phyloP scores from a whole-genome alignment of 768 basidiomycete species.

The Mycena filopes region DNA sequence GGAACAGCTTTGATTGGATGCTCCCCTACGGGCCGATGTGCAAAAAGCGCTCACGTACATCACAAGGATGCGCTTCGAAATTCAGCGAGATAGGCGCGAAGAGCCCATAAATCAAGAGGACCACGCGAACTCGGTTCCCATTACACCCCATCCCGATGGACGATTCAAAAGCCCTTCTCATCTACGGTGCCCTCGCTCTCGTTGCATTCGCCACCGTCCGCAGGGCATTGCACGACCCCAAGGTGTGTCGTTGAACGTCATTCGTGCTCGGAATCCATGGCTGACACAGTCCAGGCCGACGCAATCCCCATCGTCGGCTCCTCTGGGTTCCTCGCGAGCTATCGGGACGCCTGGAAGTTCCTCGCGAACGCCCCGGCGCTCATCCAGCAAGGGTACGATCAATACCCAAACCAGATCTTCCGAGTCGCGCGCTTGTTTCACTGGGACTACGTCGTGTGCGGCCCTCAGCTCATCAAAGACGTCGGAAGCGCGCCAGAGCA shows the following conservation, averaged over 20 bases:
- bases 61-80: too few relatives aligned
- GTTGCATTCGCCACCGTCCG: not conserved
- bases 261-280: too few relatives aligned
- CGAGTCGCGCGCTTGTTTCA: constrained; percentile 5
- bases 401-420: constrained; percentile 4
- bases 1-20: too few relatives aligned
- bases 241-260: too few relatives aligned
- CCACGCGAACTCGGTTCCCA: too few relatives aligned
- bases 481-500: constrained; percentile 7
- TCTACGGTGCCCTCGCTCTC: constrained; percentile 1
- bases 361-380: not conserved
- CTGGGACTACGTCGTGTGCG: constrained; percentile 12
- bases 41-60: too few relatives aligned
- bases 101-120: too few relatives aligned
- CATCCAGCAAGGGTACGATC: not conserved
- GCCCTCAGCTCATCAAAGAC: not conserved
- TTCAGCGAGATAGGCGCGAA: too few relatives aligned
- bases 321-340: too few relatives aligned
- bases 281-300: not conserved
- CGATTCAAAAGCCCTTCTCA: not conserved
- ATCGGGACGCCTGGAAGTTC: too few relatives aligned
- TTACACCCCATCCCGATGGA: not conserved
- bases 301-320: too few relatives aligned
- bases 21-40: too few relatives aligned
- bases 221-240: not conserved